phyloP scores from a whole-genome alignment of 495 filamentous ascomycete species.

The Terfezia boudieri region DNA sequence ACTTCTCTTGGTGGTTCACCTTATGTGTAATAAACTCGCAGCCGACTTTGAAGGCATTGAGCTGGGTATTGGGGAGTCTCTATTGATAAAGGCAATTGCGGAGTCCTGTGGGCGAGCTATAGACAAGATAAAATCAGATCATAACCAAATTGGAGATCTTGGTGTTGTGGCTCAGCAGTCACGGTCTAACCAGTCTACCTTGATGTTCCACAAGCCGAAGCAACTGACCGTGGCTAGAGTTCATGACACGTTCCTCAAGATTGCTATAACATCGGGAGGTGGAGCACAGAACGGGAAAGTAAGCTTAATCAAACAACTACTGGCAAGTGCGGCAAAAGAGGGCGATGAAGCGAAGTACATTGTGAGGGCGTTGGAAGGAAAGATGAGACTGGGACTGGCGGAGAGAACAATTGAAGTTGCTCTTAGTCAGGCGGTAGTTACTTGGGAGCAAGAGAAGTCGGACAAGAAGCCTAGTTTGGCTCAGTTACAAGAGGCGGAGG shows the following conservation, averaged over 20 bases:
- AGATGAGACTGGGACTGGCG: conserved; percentile 71
- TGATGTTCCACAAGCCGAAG: conserved; percentile 73
- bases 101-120: conserved; percentile 80
- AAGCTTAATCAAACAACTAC: conserved; percentile 78
- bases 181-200: conserved; percentile 76
- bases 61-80: conserved; percentile 83
- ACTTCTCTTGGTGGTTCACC: conserved; percentile 61
- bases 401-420: conserved; percentile 81
- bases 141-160: conserved; percentile 86
- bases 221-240: conserved; percentile 68
- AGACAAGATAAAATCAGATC: conserved; percentile 71
- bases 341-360: conserved; percentile 88
- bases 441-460: conserved; percentile 50
- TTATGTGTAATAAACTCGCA: conserved; percentile 96
- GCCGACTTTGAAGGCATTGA: conserved; percentile 93
- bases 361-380: conserved; percentile 80
- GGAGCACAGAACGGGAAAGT: conserved; percentile 81
- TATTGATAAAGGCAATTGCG: conserved; percentile 97
- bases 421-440: conserved; percentile 66
- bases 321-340: conserved; percentile 81
- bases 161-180: conserved; percentile 90
- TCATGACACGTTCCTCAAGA: conserved; percentile 66
- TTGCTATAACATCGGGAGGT: conserved; percentile 68
- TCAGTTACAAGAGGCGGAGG: conserved; percentile 61
- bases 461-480: conserved; percentile 43